Conservation (phyloP, 164 flowering plant species). For the Vitis rotundifolia region DNA sequence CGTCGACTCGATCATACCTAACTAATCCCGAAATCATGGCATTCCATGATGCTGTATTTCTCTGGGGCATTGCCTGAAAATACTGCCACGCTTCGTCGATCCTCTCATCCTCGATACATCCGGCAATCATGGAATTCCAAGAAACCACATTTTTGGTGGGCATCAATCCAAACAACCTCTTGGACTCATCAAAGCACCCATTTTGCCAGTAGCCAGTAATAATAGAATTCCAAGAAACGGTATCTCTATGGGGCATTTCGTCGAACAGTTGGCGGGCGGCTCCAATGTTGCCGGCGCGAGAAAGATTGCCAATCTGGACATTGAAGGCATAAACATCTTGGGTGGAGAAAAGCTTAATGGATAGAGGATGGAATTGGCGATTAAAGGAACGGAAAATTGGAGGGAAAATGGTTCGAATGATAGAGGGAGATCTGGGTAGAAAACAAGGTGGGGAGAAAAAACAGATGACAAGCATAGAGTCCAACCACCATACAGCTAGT, state of each 20-base stretch:
- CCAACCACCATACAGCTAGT: too few species aligned
- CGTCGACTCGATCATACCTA: constrained; percentile 27
- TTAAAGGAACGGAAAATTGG: too few species aligned
- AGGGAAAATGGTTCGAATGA: too few species aligned
- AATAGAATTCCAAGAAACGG: constrained; percentile 46
- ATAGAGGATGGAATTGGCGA: too few species aligned
- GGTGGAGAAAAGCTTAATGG: constrained; percentile 17
- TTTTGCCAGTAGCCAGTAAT: constrained; percentile 49
- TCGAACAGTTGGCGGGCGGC: constrained; percentile 50
- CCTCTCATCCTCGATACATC: constrained; percentile 35
- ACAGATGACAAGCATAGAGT: too few species aligned
- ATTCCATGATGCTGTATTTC: constrained; percentile 48
- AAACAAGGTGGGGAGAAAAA: too few species aligned
- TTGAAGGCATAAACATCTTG: constrained; percentile 29
- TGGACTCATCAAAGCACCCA: constrained; percentile 35
- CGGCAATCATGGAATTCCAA: constrained; percentile 58
- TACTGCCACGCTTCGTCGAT: constrained; percentile 42
- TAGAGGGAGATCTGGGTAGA: too few species aligned
- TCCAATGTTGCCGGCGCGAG: constrained; percentile 28
- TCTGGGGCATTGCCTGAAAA: constrained; percentile 40
- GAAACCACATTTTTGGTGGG: constrained; percentile 43
- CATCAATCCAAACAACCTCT: constrained; percentile 39
- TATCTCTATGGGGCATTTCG: constrained; percentile 37
- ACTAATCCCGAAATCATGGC: constrained; percentile 47
- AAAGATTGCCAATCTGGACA: constrained; percentile 26